phyloP scores from a whole-genome alignment of 768 basidiomycete genomes.

The Amanita muscaria region DNA sequence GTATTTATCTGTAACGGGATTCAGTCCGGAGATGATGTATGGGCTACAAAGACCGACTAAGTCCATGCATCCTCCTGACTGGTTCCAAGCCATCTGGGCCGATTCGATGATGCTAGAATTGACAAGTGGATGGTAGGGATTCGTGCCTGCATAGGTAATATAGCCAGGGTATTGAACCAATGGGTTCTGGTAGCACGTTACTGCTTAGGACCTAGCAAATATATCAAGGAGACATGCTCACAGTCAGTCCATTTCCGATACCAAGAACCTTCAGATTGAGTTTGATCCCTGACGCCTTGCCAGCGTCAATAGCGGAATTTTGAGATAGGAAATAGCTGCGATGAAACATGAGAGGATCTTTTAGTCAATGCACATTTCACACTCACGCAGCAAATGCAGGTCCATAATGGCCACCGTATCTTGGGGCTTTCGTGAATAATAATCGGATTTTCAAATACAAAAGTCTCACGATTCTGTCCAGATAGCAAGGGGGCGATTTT shows the following conservation, averaged over 20 bases:
- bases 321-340: constrained; percentile 46
- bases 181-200: constrained; percentile 22
- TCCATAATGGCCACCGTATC: constrained; percentile 66
- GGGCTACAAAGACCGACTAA: no score
- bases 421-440: constrained; percentile 13
- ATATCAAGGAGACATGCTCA: no score
- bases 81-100: constrained; percentile 36
- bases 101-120: constrained; percentile 28
- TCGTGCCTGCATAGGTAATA: constrained; percentile 43
- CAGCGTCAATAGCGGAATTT: constrained; percentile 45
- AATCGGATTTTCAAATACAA: not conserved
- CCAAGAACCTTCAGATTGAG: constrained; percentile 57
- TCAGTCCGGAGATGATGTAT: not conserved
- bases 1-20: not conserved
- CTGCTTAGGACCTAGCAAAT: not conserved
- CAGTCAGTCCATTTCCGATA: constrained; percentile 54
- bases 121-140: constrained; percentile 50
- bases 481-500: constrained; percentile 38
- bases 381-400: constrained; percentile 52
- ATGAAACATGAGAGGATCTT: not conserved
- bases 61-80: no score
- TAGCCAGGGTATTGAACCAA: constrained; percentile 52
- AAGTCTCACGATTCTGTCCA: constrained; percentile 54
- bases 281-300: constrained; percentile 29
- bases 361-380: not conserved